Conservation (phyloP, 257 asterid species). For the Plectranthus barbatus region DNA sequence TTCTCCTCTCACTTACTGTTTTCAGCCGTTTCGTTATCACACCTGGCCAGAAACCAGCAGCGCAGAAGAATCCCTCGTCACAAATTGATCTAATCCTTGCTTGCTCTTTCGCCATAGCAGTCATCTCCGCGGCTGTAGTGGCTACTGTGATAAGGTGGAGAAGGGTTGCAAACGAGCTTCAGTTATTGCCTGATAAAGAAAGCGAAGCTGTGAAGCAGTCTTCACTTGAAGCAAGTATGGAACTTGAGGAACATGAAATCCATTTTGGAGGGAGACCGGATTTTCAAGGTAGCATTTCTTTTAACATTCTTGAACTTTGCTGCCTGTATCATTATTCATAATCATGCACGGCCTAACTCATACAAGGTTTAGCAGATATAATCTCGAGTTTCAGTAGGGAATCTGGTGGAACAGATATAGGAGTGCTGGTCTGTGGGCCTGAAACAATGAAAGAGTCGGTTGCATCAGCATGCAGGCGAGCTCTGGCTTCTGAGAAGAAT, state of each 20-base stretch:
- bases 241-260: conserved; percentile 44
- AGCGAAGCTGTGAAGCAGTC: conserved; percentile 19
- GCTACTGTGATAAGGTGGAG: conserved; percentile 42
- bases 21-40: conserved; percentile 41
- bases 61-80: conserved; percentile 41
- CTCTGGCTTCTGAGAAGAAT: conserved; percentile 15
- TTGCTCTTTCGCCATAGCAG: conserved; percentile 48
- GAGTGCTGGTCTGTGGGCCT: conserved; percentile 80
- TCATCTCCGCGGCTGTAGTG: conserved; percentile 27
- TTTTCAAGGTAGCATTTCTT: conserved; percentile 46
- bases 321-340: background rate
- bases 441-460: conserved; percentile 59
- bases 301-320: background rate
- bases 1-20: conserved; percentile 33
- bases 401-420: conserved; percentile 46
- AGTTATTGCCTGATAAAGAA: conserved; percentile 26
- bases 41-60: conserved; percentile 28
- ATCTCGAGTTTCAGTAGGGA: conserved; percentile 36
- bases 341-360: conserved; percentile 7
- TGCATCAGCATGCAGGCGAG: conserved; percentile 45
- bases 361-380: conserved; percentile 32
- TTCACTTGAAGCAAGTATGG: conserved; percentile 25
- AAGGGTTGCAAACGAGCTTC: conserved; percentile 29
- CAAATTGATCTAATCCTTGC: conserved; percentile 42
- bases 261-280: conserved; percentile 76